Percentiles rank a stretch among this genome's conserved stretches.
phyloP scores from a whole-genome alignment of 208 protist species.

The Leishmania guyanensis region DNA sequence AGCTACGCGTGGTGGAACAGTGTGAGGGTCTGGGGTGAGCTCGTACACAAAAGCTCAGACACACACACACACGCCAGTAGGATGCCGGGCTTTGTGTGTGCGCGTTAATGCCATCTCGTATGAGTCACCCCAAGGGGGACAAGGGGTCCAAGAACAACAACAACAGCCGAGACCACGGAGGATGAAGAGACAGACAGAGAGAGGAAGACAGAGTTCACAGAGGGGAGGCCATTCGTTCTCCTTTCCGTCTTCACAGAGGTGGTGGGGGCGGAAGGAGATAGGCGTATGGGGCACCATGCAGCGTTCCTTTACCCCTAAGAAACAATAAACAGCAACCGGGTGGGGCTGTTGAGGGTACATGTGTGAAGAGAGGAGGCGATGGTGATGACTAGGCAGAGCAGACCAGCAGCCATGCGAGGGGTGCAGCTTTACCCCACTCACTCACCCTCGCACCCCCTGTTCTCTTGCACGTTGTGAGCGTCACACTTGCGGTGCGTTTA shows the following conservation, averaged over 20 bases:
- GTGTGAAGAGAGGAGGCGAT: background rate
- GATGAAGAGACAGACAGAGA: background rate
- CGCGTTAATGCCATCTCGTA: background rate
- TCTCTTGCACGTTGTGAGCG: background rate
- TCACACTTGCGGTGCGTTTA: background rate
- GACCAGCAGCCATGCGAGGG: background rate
- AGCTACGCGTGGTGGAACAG: background rate
- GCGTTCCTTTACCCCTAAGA: background rate
- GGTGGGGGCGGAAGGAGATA: background rate
- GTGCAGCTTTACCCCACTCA: background rate
- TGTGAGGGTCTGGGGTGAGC: background rate
- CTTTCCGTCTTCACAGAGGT: background rate
- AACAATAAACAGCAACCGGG: background rate
- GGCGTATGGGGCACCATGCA: background rate
- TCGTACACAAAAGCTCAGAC: background rate
- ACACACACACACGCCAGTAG: background rate
- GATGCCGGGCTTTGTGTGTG: constrained; percentile 3
- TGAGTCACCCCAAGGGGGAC: background rate
- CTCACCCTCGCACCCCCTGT: background rate
- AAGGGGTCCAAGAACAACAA: background rate
- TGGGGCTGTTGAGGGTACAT: background rate
- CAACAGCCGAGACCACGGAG: background rate
- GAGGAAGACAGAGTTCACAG: background rate
- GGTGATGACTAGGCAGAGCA: background rate
- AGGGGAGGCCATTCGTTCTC: background rate